Evolutionary conservation across 129 eudicot genomes (phyloP).

Genomic region (Helichrysum umbraculigerum): DNA sequence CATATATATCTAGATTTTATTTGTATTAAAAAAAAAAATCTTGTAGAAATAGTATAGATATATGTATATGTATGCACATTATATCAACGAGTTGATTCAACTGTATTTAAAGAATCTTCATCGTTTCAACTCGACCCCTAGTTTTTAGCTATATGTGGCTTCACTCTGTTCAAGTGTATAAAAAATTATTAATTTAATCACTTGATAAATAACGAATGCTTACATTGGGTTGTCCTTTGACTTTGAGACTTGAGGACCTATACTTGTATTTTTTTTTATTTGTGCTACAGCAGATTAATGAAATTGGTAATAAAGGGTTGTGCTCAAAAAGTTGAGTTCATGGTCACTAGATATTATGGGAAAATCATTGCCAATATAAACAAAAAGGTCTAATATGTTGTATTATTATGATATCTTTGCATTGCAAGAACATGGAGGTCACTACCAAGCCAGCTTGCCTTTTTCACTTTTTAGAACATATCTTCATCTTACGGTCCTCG

Average conservation of each 20-base stretch:
- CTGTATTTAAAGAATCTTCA: too few relatives aligned
- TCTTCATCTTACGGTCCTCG: slow-evolving; percentile 18
- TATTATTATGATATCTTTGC: not conserved
- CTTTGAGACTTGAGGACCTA: too few relatives aligned
- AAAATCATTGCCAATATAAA: slow-evolving; percentile 13
- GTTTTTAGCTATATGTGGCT: not conserved
- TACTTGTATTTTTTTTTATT: too few relatives aligned
- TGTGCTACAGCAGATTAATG: too few relatives aligned
- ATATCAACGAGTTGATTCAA: too few relatives aligned
- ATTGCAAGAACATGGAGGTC: slow-evolving; percentile 32
- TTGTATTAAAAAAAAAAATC: too few relatives aligned
- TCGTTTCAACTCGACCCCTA: not conserved
- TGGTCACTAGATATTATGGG: slow-evolving; percentile 6
- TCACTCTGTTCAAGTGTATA: not conserved
- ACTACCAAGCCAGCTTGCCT: slow-evolving; percentile 36
- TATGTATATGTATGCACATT: too few relatives aligned
- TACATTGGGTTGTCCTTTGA: too few relatives aligned
- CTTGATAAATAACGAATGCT: too few relatives aligned
- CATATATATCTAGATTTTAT: too few relatives aligned
- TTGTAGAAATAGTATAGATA: too few relatives aligned
- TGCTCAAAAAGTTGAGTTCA: not conserved
- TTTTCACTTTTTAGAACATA: slow-evolving; percentile 16
- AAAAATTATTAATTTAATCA: too few relatives aligned
- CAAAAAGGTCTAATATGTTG: slow-evolving; percentile 38
- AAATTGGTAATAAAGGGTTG: not conserved